A percentile compares a stretch with the other conserved stretches of the same genome.
Conservation (phyloP, 2,329 filamentous ascomycete species). For the Stenocarpella maydis region DNA sequence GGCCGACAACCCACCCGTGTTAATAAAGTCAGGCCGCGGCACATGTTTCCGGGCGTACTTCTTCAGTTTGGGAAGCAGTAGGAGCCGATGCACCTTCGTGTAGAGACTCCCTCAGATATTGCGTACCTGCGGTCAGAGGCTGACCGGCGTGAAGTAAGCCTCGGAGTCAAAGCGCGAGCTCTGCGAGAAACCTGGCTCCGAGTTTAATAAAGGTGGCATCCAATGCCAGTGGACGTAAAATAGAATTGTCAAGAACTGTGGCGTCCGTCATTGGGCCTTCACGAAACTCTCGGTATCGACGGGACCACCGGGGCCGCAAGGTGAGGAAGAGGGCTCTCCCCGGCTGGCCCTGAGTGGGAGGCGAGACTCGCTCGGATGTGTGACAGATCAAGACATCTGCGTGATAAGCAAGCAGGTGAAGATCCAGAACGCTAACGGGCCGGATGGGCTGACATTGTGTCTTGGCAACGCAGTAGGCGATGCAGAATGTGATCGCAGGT, state of each 20-base stretch:
- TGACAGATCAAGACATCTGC: neutral
- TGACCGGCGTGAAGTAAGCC: neutral
- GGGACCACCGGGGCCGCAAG: neutral
- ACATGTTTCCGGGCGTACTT: no score
- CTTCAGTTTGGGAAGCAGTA: neutral
- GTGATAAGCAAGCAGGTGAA: neutral
- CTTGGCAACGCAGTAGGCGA: conserved; percentile 15
- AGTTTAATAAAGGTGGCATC: conserved; percentile 19
- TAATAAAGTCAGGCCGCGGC: neutral
- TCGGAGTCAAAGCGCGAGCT: conserved; percentile 2
- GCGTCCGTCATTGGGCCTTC: neutral
- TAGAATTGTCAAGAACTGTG: neutral
- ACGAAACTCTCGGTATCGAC: neutral
- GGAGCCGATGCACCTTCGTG: neutral
- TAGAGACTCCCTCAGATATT: neutral
- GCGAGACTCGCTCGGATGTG: conserved; percentile 6
- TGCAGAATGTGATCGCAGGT: neutral
- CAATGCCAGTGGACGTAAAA: neutral
- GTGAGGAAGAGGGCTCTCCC: neutral
- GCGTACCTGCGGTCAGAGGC: neutral
- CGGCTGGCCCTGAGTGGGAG: neutral
- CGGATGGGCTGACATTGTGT: neutral
- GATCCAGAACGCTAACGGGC: neutral
- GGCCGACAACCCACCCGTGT: neutral
- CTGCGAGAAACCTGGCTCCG: conserved; percentile 3